These are phyloP conservation scores for Hypholoma sublateritium DNA, from an alignment of 768 basidiomycete genomes.

Conservation along the genomic window DNA sequence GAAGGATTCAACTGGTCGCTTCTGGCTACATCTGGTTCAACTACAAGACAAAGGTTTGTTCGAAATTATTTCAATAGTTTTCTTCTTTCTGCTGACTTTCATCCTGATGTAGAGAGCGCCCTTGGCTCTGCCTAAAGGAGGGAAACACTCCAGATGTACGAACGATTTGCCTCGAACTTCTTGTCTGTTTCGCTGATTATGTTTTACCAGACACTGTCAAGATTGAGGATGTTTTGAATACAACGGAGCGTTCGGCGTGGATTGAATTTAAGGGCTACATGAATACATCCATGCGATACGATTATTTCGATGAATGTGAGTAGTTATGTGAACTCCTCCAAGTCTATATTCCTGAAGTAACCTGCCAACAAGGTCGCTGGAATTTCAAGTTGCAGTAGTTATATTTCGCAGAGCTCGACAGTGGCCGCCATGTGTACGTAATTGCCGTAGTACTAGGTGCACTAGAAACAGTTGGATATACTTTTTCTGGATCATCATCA, in stretches of 20 bases:
- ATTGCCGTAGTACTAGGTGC: too few species aligned
- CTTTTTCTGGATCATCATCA: too few species aligned
- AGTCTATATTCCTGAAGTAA: background rate
- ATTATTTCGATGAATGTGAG: conserved; percentile 27
- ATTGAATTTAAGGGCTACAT: conserved; percentile 26
- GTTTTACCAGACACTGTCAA: conserved; percentile 20
- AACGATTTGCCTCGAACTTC: background rate
- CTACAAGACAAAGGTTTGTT: conserved; percentile 21
- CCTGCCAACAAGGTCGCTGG: conserved; percentile 17
- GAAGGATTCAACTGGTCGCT: conserved; percentile 23
- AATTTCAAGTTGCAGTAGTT: conserved; percentile 18
- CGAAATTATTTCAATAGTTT: background rate
- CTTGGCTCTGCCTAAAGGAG: conserved; percentile 23
- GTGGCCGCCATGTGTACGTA: background rate
- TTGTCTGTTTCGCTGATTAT: background rate
- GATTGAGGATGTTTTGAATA: conserved; percentile 25
- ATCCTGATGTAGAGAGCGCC: conserved; percentile 20
- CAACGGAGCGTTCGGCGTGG: conserved; percentile 24
- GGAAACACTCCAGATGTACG: conserved; percentile 24
- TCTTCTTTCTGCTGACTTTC: background rate
- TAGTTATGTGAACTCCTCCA: background rate
- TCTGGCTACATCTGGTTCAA: conserved; percentile 28
- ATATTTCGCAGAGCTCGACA: background rate
- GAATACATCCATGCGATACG: conserved; percentile 24
- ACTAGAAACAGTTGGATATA: too few species aligned